Base-by-base conservation (phyloP, 371 early-diverging fungal species). In the Choanephora cucurbitarum region DNA sequence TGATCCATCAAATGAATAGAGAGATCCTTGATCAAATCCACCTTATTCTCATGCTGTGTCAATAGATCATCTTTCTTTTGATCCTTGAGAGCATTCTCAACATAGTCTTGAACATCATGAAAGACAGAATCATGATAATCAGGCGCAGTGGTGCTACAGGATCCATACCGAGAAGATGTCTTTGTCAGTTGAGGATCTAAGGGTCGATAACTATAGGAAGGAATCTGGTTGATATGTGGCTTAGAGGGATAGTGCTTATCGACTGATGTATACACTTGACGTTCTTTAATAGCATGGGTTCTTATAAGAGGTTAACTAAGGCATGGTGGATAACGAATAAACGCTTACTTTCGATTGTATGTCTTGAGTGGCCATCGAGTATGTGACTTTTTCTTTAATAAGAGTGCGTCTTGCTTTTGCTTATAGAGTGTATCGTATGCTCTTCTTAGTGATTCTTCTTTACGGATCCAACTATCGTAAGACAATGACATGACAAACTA, bases 1-100 rank as follows among this genome's bases (percentile, higher is more conserved):
- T 40, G 13, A 40, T 50, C 51, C n/a, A 50, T 4, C 17, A 50
- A 40, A 19, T 50, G 13, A n/a, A 50, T 2, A 2, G 40, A 50
- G 15, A 4, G 5, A 19, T 18, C 34, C 17, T 48, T 14, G 31
- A 48, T 18, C 1, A 34, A 48, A 3, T 34, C 48, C 4, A 34
- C 48, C 17, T 14, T 34, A 9, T 11, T 48, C 19, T 33, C 21
- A 18, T 34, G n/a, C 2, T 18, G 4, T n/a, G n/a, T n/a, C n/a
- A n/a, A n/a, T 31, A 17, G 5, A 8, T 15, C 15, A 9, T 9
- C 8, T 18, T 19, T 19, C 15, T 45, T 33, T 33, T 7, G 11
- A 2, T 34, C 9, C 4, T 48, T n/a, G 7, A 48, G 33, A 3
- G 19, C 19, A 8, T 34, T 17, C 3, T 24, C 18, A 5, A 48